Evolutionary conservation across 257 asterid species (phyloP).

Genomic region (Lycium ferocissimum): DNA sequence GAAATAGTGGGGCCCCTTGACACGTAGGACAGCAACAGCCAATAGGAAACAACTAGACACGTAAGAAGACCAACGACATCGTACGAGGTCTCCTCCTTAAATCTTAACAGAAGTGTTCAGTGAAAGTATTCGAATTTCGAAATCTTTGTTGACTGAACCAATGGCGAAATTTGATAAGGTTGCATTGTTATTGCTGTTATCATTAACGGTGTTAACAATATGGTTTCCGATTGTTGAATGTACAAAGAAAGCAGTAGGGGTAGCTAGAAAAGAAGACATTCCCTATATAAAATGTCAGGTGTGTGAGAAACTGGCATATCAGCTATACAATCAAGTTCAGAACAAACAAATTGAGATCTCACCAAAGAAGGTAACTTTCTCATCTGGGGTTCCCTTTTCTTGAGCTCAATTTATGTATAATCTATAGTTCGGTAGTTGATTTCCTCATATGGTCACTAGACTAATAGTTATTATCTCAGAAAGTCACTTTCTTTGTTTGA

Average conservation of each 20-base stretch:
- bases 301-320: constrained; percentile 73
- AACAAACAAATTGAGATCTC: constrained; percentile 72
- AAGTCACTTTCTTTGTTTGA: too few species aligned
- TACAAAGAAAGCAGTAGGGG: constrained; percentile 73
- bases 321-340: constrained; percentile 70
- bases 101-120: background rate
- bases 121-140: background rate
- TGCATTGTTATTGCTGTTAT: constrained; percentile 29
- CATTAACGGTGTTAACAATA: constrained; percentile 37
- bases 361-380: constrained; percentile 66
- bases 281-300: constrained; percentile 88
- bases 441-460: too few species aligned
- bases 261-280: constrained; percentile 86
- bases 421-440: too few species aligned
- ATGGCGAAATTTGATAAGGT: constrained; percentile 54
- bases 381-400: constrained; percentile 24
- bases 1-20: background rate
- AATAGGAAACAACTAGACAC: constrained; percentile 45
- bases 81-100: background rate
- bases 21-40: constrained; percentile 34
- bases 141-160: background rate
- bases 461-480: too few species aligned
- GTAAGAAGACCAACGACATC: constrained; percentile 27
- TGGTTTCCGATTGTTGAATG: constrained; percentile 54
- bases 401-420: constrained; percentile 3